phyloP scores from a whole-genome alignment of 805 yeast genomes.

The Wickerhamomyces chambardii region DNA sequence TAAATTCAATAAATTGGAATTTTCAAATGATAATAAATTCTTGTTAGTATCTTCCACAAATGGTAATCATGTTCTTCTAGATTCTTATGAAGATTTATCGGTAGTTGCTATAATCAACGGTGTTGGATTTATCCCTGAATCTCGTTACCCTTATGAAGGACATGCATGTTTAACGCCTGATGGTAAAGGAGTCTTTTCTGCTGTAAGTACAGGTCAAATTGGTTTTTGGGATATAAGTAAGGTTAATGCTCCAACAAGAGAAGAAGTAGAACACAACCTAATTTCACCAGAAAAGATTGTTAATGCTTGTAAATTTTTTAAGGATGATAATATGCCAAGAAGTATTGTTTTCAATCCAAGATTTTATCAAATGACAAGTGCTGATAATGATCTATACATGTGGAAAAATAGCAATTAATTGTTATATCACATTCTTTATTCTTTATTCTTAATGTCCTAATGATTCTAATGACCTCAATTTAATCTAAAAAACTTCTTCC shows the following conservation, averaged over 20 bases:
- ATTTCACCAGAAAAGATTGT: no score
- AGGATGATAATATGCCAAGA: conserved; percentile 27
- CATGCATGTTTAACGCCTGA: conserved; percentile 58
- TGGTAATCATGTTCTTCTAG: conserved; percentile 51
- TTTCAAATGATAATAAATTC: conserved; percentile 68
- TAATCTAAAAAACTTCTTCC: no score
- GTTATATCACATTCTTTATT: no score
- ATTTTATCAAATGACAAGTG: conserved; percentile 17
- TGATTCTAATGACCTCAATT: neutral
- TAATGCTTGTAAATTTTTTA: conserved; percentile 17
- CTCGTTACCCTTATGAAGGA: conserved; percentile 41
- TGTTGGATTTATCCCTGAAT: conserved; percentile 33
- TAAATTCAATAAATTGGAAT: conserved; percentile 61
- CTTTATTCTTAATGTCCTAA: neutral
- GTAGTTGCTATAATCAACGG: conserved; percentile 38
- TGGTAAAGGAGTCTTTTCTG: conserved; percentile 51
- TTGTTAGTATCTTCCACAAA: conserved; percentile 50
- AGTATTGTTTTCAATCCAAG: conserved; percentile 31
- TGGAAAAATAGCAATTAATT: neutral
- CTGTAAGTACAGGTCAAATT: conserved; percentile 45
- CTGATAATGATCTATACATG: conserved; percentile 6
- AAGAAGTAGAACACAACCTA: neutral
- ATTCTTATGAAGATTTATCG: conserved; percentile 52
- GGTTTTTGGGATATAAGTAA: conserved; percentile 41
- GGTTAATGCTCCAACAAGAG: conserved; percentile 14